phyloP scores from a whole-genome alignment of 2,329 filamentous ascomycete genomes.

The Monilinia aucupariae region DNA sequence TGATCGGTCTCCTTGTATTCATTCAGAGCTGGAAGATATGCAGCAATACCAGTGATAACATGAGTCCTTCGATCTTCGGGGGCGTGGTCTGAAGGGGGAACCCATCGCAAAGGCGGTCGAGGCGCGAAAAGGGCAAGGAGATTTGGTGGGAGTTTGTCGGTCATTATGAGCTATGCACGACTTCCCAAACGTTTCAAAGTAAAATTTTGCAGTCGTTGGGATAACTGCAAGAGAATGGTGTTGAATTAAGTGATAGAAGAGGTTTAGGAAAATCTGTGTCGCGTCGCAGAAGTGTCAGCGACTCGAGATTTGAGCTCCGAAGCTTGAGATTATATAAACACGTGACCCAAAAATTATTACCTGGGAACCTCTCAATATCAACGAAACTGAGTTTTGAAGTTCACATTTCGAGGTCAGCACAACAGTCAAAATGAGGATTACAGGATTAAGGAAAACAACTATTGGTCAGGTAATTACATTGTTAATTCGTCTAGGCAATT shows the following conservation, averaged over 20 bases:
- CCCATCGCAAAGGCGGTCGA: constrained; percentile 84
- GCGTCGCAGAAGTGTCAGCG: constrained; percentile 2
- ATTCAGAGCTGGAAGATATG: constrained; percentile 66
- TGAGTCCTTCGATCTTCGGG: constrained; percentile 76
- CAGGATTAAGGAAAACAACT: constrained; percentile 48
- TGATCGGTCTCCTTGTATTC: constrained; percentile 73
- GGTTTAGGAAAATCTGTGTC: constrained; percentile 4
- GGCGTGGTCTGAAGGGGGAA: constrained; percentile 75
- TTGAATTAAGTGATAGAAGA: constrained; percentile 7
- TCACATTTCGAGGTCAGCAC: constrained; percentile 1
- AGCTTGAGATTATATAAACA: not conserved
- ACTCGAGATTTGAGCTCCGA: constrained; percentile 12
- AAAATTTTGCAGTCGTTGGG: not conserved
- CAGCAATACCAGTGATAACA: constrained; percentile 65
- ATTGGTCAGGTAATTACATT: constrained; percentile 45
- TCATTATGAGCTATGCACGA: constrained; percentile 55
- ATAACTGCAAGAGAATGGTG: not conserved
- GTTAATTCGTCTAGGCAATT: not conserved
- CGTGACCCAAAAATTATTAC: not conserved
- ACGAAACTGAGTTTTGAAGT: not conserved
- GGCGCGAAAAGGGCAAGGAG: constrained; percentile 92
- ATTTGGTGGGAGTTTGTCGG: constrained; percentile 90
- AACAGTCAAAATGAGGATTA: constrained; percentile 44
- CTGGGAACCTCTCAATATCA: not conserved
- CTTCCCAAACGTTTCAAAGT: not conserved